Evolutionary conservation across 345 rosid species (phyloP).

Genomic region (Clarkia xantiana): DNA sequence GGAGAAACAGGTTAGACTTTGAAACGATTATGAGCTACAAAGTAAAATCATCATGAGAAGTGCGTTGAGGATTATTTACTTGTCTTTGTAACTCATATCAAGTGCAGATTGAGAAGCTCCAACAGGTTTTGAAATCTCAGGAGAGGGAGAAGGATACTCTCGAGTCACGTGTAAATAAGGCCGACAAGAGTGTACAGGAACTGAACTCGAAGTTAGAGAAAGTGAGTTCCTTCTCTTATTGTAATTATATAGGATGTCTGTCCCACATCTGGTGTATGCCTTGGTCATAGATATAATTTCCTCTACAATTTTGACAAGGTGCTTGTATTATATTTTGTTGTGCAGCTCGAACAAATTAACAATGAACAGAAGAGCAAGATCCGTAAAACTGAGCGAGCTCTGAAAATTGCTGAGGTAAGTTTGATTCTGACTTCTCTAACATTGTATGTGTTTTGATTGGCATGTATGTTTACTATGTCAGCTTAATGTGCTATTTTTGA

Average conservation of each 20-base stretch:
- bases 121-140: conserved; percentile 34
- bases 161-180: conserved; percentile 34
- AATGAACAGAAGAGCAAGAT: conserved; percentile 65
- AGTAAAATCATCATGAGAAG: neutral
- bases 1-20: conserved; percentile 51
- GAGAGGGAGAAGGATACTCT: conserved; percentile 41
- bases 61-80: neutral
- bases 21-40: neutral
- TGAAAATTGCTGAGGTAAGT: conserved; percentile 76
- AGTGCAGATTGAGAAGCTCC: conserved; percentile 50
- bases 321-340: conserved; percentile 6
- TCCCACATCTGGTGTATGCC: neutral
- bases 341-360: conserved; percentile 61
- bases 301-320: no score
- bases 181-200: conserved; percentile 47
- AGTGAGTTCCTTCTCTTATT: conserved; percentile 25
- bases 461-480: no score
- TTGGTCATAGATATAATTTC: neutral
- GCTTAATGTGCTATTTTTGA: neutral
- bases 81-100: conserved; percentile 4
- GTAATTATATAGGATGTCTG: no score
- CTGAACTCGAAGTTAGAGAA: conserved; percentile 38
- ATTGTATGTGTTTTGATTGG: no score
- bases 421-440: neutral
- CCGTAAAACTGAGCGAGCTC: conserved; percentile 80